These are phyloP conservation scores for Penicillium sp. DNA, from an alignment of 2,329 filamentous ascomycete species.

Conservation along the genomic window DNA sequence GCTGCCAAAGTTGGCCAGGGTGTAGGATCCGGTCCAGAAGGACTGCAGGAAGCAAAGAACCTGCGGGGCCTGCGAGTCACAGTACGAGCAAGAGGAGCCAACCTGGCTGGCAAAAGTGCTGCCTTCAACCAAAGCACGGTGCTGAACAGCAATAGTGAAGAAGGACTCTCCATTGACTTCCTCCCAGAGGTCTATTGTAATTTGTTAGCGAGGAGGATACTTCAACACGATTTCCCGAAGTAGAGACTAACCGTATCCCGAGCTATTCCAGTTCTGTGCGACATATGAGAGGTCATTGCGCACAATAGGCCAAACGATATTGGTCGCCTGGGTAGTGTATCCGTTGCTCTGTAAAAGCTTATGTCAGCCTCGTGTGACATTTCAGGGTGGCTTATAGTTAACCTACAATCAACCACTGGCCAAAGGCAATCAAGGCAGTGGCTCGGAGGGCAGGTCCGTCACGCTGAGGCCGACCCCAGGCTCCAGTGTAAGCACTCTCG, in stretches of 20 bases:
- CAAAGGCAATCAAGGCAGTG: conserved; percentile 73
- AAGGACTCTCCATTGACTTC: conserved; percentile 78
- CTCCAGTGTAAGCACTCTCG: conserved; percentile 63
- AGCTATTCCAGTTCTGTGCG: conserved; percentile 56
- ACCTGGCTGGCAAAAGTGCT: conserved; percentile 68
- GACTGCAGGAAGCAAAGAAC: conserved; percentile 74
- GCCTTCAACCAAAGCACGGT: conserved; percentile 68
- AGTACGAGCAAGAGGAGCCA: conserved; percentile 65
- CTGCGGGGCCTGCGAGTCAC: conserved; percentile 69
- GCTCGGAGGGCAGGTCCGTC: conserved; percentile 80
- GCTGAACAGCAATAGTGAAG: conserved; percentile 74
- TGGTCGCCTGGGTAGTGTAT: conserved; percentile 56
- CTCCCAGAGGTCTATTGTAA: conserved; percentile 72
- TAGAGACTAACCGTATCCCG: conserved; percentile 59
- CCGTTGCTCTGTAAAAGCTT: conserved; percentile 57
- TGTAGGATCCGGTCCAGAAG: conserved; percentile 72
- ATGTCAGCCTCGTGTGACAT: conserved; percentile 16
- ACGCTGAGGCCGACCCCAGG: conserved; percentile 79
- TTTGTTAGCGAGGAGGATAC: neutral
- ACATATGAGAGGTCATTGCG: conserved; percentile 78
- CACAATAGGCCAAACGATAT: conserved; percentile 74
- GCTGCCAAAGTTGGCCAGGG: conserved; percentile 70
- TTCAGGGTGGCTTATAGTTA: neutral
- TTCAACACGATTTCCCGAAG: rapidly evolving
- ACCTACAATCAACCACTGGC: conserved; percentile 68